Conservation (phyloP, 331 rosid species). For the Malus hybrid region DNA sequence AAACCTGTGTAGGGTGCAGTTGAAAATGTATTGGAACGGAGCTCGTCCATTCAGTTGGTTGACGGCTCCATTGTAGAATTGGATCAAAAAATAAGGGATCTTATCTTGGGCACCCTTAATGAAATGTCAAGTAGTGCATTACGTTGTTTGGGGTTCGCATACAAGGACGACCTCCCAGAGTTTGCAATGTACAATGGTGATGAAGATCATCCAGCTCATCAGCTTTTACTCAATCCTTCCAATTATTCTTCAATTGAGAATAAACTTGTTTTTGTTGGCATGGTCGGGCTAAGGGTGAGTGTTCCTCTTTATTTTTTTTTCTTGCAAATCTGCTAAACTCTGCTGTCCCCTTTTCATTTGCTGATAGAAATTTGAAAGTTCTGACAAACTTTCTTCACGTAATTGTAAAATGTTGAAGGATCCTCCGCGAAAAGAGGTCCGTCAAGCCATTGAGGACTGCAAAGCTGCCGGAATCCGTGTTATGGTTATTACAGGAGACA, state of each 20-base stretch:
- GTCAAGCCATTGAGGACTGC: constrained; percentile 74
- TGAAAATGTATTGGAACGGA: constrained; percentile 25
- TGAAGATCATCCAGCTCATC: constrained; percentile 44
- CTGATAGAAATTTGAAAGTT: background rate
- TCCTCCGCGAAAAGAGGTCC: constrained; percentile 83
- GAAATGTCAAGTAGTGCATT: constrained; percentile 42
- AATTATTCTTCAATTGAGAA: constrained; percentile 34
- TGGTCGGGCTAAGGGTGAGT: constrained; percentile 48
- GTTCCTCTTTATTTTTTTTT: background rate
- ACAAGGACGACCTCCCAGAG: constrained; percentile 33
- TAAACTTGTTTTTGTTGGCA: constrained; percentile 34
- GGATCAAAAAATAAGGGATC: constrained; percentile 21
- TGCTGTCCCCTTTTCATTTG: background rate
- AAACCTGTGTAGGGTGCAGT: constrained; percentile 23
- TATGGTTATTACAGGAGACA: constrained; percentile 87
- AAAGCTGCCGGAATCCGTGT: constrained; percentile 88
- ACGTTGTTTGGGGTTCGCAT: constrained; percentile 48
- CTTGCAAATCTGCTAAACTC: background rate
- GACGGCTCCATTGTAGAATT: constrained; percentile 17
- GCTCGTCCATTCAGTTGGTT: constrained; percentile 16
- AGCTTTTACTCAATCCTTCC: constrained; percentile 32
- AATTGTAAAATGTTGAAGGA: constrained; percentile 32
- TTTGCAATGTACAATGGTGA: constrained; percentile 31
- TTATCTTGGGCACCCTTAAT: constrained; percentile 23
- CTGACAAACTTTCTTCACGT: background rate